Conservation (phyloP, 345 rosid genomes). For the Linum trigynum region DNA sequence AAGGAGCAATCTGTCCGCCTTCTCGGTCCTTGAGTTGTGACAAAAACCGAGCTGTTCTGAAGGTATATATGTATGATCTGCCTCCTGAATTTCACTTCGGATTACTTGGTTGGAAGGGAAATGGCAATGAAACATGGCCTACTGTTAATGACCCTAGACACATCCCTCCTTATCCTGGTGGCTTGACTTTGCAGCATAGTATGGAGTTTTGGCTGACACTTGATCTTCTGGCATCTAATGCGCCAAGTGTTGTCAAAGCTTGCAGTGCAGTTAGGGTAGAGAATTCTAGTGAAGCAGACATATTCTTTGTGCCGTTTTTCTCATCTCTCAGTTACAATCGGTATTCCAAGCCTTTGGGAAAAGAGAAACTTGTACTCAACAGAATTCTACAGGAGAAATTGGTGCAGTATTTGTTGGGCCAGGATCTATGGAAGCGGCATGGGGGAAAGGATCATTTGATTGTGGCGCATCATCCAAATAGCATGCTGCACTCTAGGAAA, state of each 20-base stretch:
- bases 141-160: neutral
- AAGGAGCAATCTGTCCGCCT: neutral
- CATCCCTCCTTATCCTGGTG: conserved; percentile 7
- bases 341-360: conserved; percentile 5
- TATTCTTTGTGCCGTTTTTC: conserved; percentile 80
- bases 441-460: conserved; percentile 24
- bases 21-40: neutral
- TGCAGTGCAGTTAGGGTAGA: conserved; percentile 26
- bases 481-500: conserved; percentile 31
- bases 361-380: neutral
- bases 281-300: conserved; percentile 54
- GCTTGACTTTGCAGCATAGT: conserved; percentile 85
- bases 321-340: conserved; percentile 18
- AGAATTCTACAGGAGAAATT: conserved; percentile 46
- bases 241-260: neutral
- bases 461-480: conserved; percentile 73
- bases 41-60: neutral
- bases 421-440: conserved; percentile 20
- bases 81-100: conserved; percentile 7
- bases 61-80: conserved; percentile 5
- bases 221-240: conserved; percentile 67
- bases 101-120: conserved; percentile 68
- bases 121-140: conserved; percentile 3
- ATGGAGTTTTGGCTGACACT: conserved; percentile 92
- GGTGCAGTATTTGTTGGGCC: conserved; percentile 19